Evolutionary conservation across 1,284 basidiomycete genomes (phyloP), one percentile per base, ranked within the genome.

Genomic region (Puccinia horiana): DNA sequence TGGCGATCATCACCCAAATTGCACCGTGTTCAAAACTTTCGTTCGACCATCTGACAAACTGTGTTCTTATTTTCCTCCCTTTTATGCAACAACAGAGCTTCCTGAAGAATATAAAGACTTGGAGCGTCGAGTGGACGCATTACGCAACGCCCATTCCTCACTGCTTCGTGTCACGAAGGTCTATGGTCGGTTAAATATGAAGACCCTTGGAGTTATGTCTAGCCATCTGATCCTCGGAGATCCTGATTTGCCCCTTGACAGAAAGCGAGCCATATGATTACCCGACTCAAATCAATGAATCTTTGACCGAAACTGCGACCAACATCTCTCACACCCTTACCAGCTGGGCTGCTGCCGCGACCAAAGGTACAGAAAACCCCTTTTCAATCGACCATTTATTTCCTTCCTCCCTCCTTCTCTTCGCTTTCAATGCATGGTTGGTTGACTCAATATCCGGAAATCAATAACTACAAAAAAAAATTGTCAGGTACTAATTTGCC

Each of bases 51-150:
- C 16, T 18, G 54, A 8, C n/a, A 2, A 18, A 9, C 26, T 40
- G 29, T 58, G 35, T 26, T 56, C n/a, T 47, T 16, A 26, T 44
- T 42, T 29, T 35, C 12, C 65, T 37, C 12, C 42, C 79, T n/a
- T 35, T 54, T 65, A 4, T 67, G 52, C 32, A 80, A 54, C 18
- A 49, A 76, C 32, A 83, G 87, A 85, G 78, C 84, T 87, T 37
- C 84, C 87, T 20, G 84, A 88, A 93, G 96, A 99, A 87, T 99
- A 99, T 91, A 95, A 92, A 87, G 93, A 96, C 86, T 91, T 99
- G 85, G 96, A 99, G 88, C 90, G 92, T 70, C 92, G 95, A 81
- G 96, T 99, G 56, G 97, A 99, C 88, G 94, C 94, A 49, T 91
- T 99, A 77, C 92, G 92, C 85, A 89, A 90, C 42, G 86, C 87